Evolutionary conservation across 106 monocot genomes (phyloP).

Genomic region (Agapanthus africanus): DNA sequence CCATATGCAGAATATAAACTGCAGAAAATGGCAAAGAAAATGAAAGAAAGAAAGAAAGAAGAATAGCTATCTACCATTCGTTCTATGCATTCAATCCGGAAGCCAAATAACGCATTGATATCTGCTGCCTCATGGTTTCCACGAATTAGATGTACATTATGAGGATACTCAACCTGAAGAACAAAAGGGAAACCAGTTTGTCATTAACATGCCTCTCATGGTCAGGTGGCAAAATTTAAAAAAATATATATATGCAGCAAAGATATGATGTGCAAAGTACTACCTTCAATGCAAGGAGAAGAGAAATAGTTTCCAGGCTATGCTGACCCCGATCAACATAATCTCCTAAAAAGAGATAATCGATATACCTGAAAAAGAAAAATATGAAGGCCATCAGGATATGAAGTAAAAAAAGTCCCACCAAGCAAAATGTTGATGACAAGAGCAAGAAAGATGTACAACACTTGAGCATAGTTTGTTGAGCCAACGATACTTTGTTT

Average conservation of each 20-base stretch:
- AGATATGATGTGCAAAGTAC: slow-evolving; percentile 80
- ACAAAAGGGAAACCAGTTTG: slow-evolving; percentile 19
- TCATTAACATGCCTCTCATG: background rate
- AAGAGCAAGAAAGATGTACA: background rate
- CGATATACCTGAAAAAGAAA: slow-evolving; percentile 90
- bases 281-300: slow-evolving; percentile 98
- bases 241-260: slow-evolving; percentile 13
- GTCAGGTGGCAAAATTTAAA: background rate
- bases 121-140: slow-evolving; percentile 99
- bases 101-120: slow-evolving; percentile 98
- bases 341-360: slow-evolving; percentile 99
- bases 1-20: background rate
- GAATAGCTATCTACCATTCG: slow-evolving; percentile 60
- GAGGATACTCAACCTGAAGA: slow-evolving; percentile 78
- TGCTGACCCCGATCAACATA: slow-evolving; percentile 99
- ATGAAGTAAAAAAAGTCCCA: background rate
- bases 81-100: slow-evolving; percentile 98
- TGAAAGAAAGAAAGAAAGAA: background rate
- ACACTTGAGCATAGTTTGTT: background rate
- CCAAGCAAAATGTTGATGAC: background rate
- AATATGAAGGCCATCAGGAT: slow-evolving; percentile 22
- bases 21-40: background rate
- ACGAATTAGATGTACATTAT: slow-evolving; percentile 96
- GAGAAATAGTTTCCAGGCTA: slow-evolving; percentile 93
- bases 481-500: background rate